Evolutionary conservation across 23 red algal species (phyloP).

Genomic region (Gracilaria vermiculophylla): DNA sequence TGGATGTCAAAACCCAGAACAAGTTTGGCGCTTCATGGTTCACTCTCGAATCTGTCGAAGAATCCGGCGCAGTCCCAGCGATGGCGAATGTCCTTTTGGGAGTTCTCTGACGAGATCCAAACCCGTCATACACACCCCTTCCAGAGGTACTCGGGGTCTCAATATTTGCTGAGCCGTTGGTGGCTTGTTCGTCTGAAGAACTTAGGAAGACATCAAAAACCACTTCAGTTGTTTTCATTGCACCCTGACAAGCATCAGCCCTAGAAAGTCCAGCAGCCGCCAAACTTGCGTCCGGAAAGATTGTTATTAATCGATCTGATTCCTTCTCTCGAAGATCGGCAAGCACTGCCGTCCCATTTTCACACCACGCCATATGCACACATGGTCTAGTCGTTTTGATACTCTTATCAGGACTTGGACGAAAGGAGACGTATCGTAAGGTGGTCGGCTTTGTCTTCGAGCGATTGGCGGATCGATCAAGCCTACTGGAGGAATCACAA

Average conservation of each 20-base stretch:
- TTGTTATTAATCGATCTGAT: conserved; percentile 29
- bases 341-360: conserved; percentile 37
- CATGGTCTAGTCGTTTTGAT: conserved; percentile 40
- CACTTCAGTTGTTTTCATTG: conserved; percentile 34
- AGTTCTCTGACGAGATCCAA: conserved; percentile 7
- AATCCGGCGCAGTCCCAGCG: conserved; percentile 4
- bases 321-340: conserved; percentile 44
- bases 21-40: conserved; percentile 2
- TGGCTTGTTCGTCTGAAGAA: background rate
- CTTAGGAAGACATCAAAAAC: conserved; percentile 32
- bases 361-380: conserved; percentile 64
- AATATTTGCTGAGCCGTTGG: background rate
- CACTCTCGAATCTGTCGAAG: background rate
- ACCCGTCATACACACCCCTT: background rate
- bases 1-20: conserved; percentile 73
- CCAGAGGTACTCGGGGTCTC: background rate
- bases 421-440: conserved; percentile 30
- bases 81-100: conserved; percentile 47
- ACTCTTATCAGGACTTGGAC: conserved; percentile 38
- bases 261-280: background rate
- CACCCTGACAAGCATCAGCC: background rate
- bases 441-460: conserved; percentile 41
- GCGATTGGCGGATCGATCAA: background rate
- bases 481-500: background rate
- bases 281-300: conserved; percentile 37